Base-by-base conservation (phyloP, 345 rosid genomes). In the Psidium friedrichsthalianum region DNA sequence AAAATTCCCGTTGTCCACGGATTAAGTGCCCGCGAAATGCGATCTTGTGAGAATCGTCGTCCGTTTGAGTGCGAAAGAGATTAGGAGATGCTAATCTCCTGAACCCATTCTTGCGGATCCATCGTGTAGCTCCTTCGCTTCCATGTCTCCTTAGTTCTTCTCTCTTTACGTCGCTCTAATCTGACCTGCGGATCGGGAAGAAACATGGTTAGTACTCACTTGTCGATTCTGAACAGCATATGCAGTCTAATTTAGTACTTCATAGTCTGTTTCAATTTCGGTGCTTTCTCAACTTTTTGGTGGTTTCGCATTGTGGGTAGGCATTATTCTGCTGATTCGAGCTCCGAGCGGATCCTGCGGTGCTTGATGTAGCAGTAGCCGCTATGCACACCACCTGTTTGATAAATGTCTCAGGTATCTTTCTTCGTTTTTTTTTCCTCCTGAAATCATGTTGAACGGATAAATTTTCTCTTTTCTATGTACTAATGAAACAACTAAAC, bases 371-470 rank as follows among this genome's bases (percentile, higher is more conserved):
- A 69, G 47, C 1, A 21, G 80, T 0, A 53, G 22, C 9, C 25
- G 25, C 80, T 21, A 4, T 69, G 80, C 47, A 69, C 80, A 36
- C 80, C 47, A 69, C 47, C 80, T 36, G 80, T 69, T 69, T 20
- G 80, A 69, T 69, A 42, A 0, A 69, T 69, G 6, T 36, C 80
- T 69, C 24, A 36, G 13, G 20, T 14, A 53, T 53, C 55, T 14
- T 53, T 53, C 20, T 53, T 53, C 6, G 47, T 36, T 36, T 32
- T 0, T 18, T 4, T 4, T 4, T 1, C 10, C 0, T 2, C 44
- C 7, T 32, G 80, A 69, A 69, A 69, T 6, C 25, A 9, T 69
- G 80, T 36, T 21, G 25, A 55, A 3, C 10, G 11, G 24, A 55
- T 55, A 55, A 55, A 20, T 20, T 20, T 8, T 56, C 57, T 55